These are phyloP conservation scores for Metschnikowia continentalis DNA, from an alignment of 805 yeast species.

Conservation along the genomic window DNA sequence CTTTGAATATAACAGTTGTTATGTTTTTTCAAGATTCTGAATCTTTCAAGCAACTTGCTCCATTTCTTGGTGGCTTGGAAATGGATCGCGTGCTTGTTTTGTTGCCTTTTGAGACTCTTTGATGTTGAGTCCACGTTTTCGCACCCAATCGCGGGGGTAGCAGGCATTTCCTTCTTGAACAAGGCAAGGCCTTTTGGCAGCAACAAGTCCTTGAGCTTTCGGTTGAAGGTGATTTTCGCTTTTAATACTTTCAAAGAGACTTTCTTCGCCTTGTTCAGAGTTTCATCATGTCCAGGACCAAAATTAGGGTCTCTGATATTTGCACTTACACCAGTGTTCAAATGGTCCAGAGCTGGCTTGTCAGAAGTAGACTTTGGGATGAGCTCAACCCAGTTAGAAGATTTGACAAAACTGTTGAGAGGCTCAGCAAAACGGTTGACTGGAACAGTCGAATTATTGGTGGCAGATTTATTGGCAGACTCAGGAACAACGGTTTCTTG, in stretches of 20 bases:
- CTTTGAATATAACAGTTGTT: background rate
- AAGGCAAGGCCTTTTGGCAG: background rate
- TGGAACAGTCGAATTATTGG: no score
- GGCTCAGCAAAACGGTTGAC: no score
- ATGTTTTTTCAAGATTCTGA: background rate
- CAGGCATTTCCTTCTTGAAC: background rate
- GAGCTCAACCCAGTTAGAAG: no score
- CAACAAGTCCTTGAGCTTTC: background rate
- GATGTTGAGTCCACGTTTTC: background rate
- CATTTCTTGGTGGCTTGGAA: background rate
- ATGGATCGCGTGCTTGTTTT: background rate
- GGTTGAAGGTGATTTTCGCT: background rate
- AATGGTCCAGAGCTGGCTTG: background rate
- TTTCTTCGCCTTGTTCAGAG: background rate
- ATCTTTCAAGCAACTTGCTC: background rate
- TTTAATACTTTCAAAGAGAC: background rate
- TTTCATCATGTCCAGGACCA: background rate
- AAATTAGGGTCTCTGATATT: background rate
- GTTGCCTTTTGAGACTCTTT: background rate
- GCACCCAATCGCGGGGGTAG: background rate
- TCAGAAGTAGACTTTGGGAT: background rate
- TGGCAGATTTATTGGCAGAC: no score
- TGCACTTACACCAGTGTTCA: background rate
- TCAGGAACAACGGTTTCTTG: no score
- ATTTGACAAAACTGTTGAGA: no score